A percentile compares a stretch with the other conserved stretches of the same genome.
phyloP scores from a whole-genome alignment of 2,329 filamentous ascomycete species.

The Gnomoniopsis smithogilvyi region DNA sequence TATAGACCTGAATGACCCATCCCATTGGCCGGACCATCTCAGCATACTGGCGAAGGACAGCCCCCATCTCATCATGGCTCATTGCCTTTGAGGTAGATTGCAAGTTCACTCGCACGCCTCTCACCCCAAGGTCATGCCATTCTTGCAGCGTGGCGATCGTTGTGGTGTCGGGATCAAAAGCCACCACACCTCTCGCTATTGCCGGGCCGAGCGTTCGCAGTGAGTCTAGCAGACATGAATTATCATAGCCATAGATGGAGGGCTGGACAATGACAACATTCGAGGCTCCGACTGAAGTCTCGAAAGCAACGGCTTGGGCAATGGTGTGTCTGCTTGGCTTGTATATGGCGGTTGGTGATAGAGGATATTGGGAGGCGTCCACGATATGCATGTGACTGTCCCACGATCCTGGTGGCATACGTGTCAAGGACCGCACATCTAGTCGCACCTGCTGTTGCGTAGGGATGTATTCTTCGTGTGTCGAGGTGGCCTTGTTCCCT shows the following conservation, averaged over 20 bases:
- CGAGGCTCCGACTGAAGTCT: slow-evolving; percentile 23
- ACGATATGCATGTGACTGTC: slow-evolving; percentile 28
- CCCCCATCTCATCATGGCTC: slow-evolving; percentile 21
- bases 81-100: slow-evolving; percentile 23
- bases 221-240: slow-evolving; percentile 27
- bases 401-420: slow-evolving; percentile 24
- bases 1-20: slow-evolving; percentile 30
- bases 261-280: slow-evolving; percentile 27
- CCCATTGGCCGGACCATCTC: slow-evolving; percentile 23
- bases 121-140: slow-evolving; percentile 27
- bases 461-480: slow-evolving; percentile 7
- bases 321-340: slow-evolving; percentile 11
- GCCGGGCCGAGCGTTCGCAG: slow-evolving; percentile 22
- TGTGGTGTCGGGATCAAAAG: slow-evolving; percentile 25
- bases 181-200: slow-evolving; percentile 26
- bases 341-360: slow-evolving; percentile 11
- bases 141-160: slow-evolving; percentile 20
- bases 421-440: background rate
- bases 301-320: slow-evolving; percentile 16
- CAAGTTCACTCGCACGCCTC: slow-evolving; percentile 30
- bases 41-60: slow-evolving; percentile 21
- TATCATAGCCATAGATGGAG: slow-evolving; percentile 30
- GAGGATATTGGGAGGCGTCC: slow-evolving; percentile 19
- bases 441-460: background rate
- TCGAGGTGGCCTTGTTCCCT: slow-evolving; percentile 8